Evolutionary conservation across 176 grass and related monocot species (phyloP).

Genomic region (Musa schizocarpa): DNA sequence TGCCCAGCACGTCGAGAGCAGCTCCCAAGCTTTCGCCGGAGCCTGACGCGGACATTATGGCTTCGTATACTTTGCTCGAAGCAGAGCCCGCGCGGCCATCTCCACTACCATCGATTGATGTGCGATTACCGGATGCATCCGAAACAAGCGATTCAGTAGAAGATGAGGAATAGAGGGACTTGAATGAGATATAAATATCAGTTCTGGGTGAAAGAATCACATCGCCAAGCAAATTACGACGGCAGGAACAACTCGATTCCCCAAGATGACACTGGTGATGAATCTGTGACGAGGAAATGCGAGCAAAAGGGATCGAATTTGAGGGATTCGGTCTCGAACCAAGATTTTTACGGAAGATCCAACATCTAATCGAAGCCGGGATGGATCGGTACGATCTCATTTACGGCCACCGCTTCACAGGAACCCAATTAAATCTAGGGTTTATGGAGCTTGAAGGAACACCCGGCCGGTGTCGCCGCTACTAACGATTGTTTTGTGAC

Average conservation of each 20-base stretch:
- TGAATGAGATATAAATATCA: neutral
- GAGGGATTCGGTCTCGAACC: neutral
- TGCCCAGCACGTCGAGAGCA: conserved; percentile 29
- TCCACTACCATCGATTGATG: conserved; percentile 11
- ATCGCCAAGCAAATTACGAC: neutral
- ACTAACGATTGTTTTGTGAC: neutral
- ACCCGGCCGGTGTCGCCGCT: neutral
- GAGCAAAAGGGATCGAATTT: neutral
- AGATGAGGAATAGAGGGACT: conserved; percentile 13
- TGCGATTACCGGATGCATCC: neutral
- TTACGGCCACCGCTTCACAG: neutral
- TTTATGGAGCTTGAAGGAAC: neutral
- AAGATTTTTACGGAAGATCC: neutral
- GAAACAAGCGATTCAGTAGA: conserved; percentile 12
- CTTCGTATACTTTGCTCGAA: conserved; percentile 25
- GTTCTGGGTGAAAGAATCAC: neutral
- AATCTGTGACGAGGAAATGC: neutral
- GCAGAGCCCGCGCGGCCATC: neutral
- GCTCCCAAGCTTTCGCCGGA: conserved; percentile 6
- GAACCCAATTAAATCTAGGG: neutral
- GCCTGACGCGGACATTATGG: conserved; percentile 18
- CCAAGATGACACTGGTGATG: neutral
- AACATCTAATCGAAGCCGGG: neutral
- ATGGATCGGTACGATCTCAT: neutral
- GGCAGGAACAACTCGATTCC: neutral